Evolutionary conservation across 2,329 filamentous ascomycete genomes (phyloP).

Genomic region (Colletotrichum kahawae): DNA sequence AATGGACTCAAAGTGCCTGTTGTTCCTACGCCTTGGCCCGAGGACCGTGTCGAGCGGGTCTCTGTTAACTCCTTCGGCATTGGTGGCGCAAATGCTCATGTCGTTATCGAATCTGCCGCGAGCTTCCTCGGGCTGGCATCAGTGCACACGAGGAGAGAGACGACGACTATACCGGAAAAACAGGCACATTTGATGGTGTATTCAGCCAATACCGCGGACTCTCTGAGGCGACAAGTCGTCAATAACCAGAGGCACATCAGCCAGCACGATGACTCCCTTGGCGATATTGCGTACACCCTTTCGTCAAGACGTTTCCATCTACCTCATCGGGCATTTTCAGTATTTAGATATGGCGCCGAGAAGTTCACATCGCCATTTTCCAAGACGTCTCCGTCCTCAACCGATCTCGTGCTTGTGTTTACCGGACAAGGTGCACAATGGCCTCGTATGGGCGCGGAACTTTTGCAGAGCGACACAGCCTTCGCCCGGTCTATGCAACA

Average conservation of each 20-base stretch:
- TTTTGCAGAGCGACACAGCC: conserved; percentile 15
- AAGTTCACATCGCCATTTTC: background rate
- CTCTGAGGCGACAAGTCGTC: conserved; percentile 18
- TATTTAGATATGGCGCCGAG: background rate
- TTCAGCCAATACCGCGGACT: conserved; percentile 23
- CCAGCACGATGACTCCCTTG: background rate
- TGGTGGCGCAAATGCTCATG: conserved; percentile 19
- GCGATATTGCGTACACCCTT: conserved; percentile 27
- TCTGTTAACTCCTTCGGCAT: conserved; percentile 47
- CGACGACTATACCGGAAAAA: too few relatives aligned
- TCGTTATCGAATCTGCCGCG: conserved; percentile 18
- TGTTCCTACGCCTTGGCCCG: conserved; percentile 29
- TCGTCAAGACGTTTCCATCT: conserved; percentile 20
- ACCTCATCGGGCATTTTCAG: conserved; percentile 15
- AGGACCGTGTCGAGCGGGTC: conserved; percentile 43
- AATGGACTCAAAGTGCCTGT: conserved; percentile 28
- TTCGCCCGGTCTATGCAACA: conserved; percentile 7
- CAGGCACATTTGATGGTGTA: conserved; percentile 17
- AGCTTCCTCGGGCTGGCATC: background rate
- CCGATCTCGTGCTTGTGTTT: conserved; percentile 30
- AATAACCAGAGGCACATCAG: conserved; percentile 2
- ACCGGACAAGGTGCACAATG: conserved; percentile 42
- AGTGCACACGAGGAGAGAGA: background rate
- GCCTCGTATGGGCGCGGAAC: conserved; percentile 31
- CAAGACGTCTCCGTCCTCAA: background rate